Conservation (phyloP, 345 rosid genomes). For the Draba incana region DNA sequence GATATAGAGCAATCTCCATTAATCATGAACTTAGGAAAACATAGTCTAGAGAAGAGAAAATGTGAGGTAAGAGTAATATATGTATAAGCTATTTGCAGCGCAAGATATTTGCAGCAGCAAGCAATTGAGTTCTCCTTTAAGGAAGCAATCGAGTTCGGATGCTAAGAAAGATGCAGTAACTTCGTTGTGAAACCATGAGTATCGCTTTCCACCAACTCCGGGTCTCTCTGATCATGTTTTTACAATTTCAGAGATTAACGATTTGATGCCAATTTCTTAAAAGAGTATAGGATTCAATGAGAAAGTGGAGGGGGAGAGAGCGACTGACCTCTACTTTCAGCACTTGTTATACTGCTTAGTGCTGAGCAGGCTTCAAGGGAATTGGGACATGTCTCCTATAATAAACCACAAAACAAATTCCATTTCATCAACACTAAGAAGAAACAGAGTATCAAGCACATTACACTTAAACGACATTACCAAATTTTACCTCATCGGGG, state of each 20-base stretch:
- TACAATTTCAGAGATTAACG: conserved; percentile 2
- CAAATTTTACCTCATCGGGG: conserved; percentile 83
- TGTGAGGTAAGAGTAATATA: conserved; percentile 73
- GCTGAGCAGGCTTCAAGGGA: conserved; percentile 77
- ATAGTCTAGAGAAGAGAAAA: conserved; percentile 23
- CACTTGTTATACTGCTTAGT: conserved; percentile 79
- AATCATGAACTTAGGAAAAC: conserved; percentile 20
- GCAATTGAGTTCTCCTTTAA: conserved; percentile 73
- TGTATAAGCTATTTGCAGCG: conserved; percentile 80
- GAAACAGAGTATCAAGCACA: conserved; percentile 4
- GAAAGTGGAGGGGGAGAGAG: background rate
- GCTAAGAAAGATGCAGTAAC: conserved; percentile 97
- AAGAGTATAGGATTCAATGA: background rate
- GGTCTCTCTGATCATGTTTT: conserved; percentile 81
- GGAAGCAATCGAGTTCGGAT: conserved; percentile 48
- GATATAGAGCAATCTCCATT: conserved; percentile 6
- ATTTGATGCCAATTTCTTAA: background rate
- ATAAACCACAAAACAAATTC: conserved; percentile 24
- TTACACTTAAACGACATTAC: background rate
- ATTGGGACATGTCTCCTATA: conserved; percentile 83
- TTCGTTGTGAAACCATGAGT: conserved; percentile 79
- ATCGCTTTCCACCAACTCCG: conserved; percentile 74
- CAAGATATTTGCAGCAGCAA: conserved; percentile 86
- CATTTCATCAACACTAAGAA: conserved; percentile 2
- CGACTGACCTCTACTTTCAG: conserved; percentile 86